Base-by-base conservation (phyloP, 1,284 basidiomycete genomes). In the Salmacisia buchloeana region DNA sequence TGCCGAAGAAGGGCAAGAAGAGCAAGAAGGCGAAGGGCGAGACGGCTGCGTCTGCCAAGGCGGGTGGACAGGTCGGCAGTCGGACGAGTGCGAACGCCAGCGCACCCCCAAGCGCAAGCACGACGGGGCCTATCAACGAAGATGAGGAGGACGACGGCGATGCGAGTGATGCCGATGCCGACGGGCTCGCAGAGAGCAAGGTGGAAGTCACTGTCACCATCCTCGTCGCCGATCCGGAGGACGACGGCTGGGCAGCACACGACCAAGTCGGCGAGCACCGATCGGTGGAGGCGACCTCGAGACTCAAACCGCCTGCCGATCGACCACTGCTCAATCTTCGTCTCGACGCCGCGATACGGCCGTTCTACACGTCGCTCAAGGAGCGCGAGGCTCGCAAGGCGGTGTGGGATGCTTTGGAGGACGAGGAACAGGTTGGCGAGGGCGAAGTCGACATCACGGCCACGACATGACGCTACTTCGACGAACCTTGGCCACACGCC, bases 181-280 rank as follows among this genome's bases (percentile, higher is more conserved):
- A n/a, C n/a, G n/a, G n/a, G n/a, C n/a, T n/a, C n/a, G n/a, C n/a
- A n/a, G n/a, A 21, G 41, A 12, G 18, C 41, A 21, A 15, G 2
- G 12, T 43, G 18, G 49, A 54, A 54, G 49, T 54, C 49, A 33
- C 49, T 9, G 34, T 54, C 49, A 54, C 49, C 6, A 54, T 54
- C 49, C 49, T 54, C 27, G 29, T 54, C 4, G 29, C 49, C 4
- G 49, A 54, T 31, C 25, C 49, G 3, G 29, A 31, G 18, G 49
- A 54, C 49, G 49, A 54, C 49, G 49, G 49, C 27, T 54, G 49
- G 49, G 23, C 39, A 43, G 15, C 39, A 43, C 6, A 15, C 5
- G 6, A 6, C 39, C 39, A 4, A n/a, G 39, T 6, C 39, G 15
- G 39, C 15, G 15, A 43, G 15, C 39, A 43, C 18, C 39, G 23